Base-by-base conservation (phyloP, 179 eudicot genomes). In the Beta corolliflora region DNA sequence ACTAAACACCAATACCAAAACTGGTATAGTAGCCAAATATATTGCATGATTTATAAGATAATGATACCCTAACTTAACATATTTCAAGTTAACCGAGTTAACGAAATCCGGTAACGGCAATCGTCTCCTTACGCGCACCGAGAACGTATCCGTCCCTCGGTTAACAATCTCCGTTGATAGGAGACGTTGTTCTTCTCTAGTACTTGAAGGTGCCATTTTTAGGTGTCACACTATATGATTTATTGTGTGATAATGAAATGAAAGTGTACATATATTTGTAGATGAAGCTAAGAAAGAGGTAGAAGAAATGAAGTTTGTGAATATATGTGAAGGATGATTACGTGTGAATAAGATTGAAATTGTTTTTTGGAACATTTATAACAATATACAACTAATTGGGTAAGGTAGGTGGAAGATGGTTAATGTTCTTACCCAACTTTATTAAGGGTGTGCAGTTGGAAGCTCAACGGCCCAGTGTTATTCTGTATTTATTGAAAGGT, bases 21-120 rank as follows among this genome's bases (percentile, higher is more conserved):
- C 84, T 1, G 99, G 98, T 10, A 94, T 79, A 1, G 98, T 88
- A 5, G 94, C 97, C 52, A 95, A 50, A 76, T 94, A 95, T 8
- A 95, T 79, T 10, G 89, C 97, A 76, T 95, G 98, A 61, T 79
- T 92, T 1, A 95, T 91, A 12, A 94, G 84, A 75, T 95, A 95
- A 81, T 94, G 99, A 74, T 95, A 95, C 0, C 99, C 99, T 7
- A 95, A 73, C 83, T 89, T 95, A 52, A 95, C 99, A 73, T 95
- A 95, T 86, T 95, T 95, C 36, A 95, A 84, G 64, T 95, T 95
- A 58, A 95, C 99, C 0, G 99, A 95, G 79, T 94, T 94, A 5
- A 91, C 52, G 46, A 95, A 91, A 75, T 92, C 97, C 45, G 97
- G 97, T 11, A 93, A 48, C 7, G 98, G 98, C 7, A 93, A 50